phyloP scores from a whole-genome alignment of 331 rosid genomes.

The Telfairia occidentalis region DNA sequence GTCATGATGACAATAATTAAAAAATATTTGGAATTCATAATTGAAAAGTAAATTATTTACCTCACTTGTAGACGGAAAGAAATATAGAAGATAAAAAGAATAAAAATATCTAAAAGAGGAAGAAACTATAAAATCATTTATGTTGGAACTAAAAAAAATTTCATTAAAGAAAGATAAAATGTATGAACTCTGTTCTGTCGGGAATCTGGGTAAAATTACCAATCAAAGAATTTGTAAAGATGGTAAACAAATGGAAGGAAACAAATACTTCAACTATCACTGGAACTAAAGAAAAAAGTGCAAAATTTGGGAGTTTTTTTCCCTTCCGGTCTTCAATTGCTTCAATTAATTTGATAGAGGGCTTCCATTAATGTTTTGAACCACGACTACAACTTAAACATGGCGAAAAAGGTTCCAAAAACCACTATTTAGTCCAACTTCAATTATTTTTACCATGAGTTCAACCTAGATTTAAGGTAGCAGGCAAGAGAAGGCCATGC shows the following conservation, averaged over 20 bases:
- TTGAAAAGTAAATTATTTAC: background rate
- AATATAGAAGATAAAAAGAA: background rate
- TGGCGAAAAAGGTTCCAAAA: background rate
- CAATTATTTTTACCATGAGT: background rate
- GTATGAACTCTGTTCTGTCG: background rate
- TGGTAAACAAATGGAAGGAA: no score
- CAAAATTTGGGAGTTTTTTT: no score
- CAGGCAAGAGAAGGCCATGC: background rate
- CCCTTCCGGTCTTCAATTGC: background rate
- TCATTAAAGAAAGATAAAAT: background rate
- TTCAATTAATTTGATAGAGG: background rate
- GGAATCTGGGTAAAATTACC: no score
- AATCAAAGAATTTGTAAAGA: no score
- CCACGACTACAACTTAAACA: no score
- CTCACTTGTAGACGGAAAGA: background rate
- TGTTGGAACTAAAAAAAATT: background rate
- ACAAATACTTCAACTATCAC: no score
- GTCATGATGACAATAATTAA: background rate
- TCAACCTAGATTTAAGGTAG: background rate
- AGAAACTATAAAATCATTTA: background rate
- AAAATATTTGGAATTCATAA: background rate
- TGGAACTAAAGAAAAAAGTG: no score
- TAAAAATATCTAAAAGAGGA: background rate
- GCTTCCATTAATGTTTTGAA: background rate
- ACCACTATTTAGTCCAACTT: background rate